A percentile compares a stretch with the other conserved stretches of the same genome.
phyloP scores from a whole-genome alignment of 192 early-diverging fungal species.

The Podila clonocystis region DNA sequence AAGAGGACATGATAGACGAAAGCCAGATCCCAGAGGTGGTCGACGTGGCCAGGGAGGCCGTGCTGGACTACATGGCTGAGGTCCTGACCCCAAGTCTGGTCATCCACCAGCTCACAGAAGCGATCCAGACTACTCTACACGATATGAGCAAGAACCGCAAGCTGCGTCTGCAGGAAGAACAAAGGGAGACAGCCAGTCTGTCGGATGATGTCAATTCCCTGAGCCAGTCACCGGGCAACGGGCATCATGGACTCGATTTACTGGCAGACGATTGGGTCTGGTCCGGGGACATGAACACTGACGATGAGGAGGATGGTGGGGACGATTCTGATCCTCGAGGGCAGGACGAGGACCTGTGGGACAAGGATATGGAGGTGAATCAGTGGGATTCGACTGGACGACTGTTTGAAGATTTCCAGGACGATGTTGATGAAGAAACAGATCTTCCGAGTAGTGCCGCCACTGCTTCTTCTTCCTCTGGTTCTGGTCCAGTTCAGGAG shows the following conservation, averaged over 20 bases:
- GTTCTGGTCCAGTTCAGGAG: background rate
- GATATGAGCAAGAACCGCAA: constrained; percentile 10
- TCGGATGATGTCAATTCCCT: background rate
- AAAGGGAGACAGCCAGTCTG: background rate
- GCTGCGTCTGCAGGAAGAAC: background rate
- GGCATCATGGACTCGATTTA: constrained; percentile 4
- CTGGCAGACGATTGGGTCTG: constrained; percentile 35
- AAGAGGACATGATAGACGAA: constrained; percentile 6
- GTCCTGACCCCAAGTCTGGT: constrained; percentile 26
- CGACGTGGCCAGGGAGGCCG: constrained; percentile 32
- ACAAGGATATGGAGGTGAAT: constrained; percentile 31
- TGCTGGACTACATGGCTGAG: constrained; percentile 29
- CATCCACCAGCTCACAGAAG: constrained; percentile 32
- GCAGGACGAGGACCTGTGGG: constrained; percentile 30
- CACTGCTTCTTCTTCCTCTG: background rate
- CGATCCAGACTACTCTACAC: constrained; percentile 18
- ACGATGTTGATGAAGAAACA: background rate
- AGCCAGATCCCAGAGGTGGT: constrained; percentile 27
- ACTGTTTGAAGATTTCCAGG: constrained; percentile 30
- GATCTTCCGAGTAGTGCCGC: background rate
- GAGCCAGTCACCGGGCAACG: constrained; percentile 6
- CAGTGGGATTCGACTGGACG: constrained; percentile 28
- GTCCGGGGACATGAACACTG: background rate
- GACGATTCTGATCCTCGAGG: background rate
- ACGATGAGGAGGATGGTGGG: constrained; percentile 1